Evolutionary conservation across 257 asterid genomes (phyloP).

Genomic region (Solanum medicagineum): DNA sequence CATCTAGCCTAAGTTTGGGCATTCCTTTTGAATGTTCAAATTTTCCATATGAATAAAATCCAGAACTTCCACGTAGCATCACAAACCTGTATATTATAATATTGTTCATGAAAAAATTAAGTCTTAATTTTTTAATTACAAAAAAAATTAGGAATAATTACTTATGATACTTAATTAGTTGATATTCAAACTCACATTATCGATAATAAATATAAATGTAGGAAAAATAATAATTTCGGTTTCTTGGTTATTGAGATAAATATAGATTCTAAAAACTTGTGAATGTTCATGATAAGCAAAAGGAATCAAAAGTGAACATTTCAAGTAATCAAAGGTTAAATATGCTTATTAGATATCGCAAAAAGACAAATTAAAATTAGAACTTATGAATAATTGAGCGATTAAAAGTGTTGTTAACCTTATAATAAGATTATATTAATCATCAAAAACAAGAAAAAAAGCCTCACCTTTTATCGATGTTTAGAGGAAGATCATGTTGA

Average conservation of each 20-base stretch:
- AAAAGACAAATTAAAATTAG: neutral
- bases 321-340: too few species aligned
- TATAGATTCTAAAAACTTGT: too few species aligned
- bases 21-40: slow-evolving; percentile 44
- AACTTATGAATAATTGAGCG: neutral
- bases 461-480: slow-evolving; percentile 34
- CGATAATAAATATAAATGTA: neutral
- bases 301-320: too few species aligned
- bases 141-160: neutral
- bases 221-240: neutral
- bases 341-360: too few species aligned
- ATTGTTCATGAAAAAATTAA: neutral
- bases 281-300: too few species aligned
- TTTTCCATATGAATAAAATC: slow-evolving; percentile 53
- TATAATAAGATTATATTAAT: neutral
- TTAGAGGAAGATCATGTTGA: slow-evolving; percentile 21
- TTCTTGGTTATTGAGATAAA: neutral
- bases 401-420: neutral
- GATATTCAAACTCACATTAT: neutral
- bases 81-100: slow-evolving; percentile 23
- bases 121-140: neutral
- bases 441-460: neutral
- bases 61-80: slow-evolving; percentile 49
- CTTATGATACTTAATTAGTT: neutral
- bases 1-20: slow-evolving; percentile 36